Evolutionary conservation across 116 monocot species (phyloP), one percentile per base, ranked within the genome.

Genomic region (Papilionanthe hybrid): DNA sequence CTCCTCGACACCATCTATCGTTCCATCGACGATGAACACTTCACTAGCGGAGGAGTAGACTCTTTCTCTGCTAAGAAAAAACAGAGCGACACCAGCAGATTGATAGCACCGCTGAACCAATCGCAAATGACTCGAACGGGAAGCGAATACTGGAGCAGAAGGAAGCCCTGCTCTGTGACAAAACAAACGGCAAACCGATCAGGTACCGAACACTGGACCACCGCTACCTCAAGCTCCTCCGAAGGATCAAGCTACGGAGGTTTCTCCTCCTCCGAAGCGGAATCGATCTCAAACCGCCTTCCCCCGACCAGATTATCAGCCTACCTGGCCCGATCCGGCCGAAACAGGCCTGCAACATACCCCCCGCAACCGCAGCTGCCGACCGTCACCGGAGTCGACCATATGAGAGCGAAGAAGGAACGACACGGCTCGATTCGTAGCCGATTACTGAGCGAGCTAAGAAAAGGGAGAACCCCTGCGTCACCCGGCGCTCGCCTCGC

Each of bases 251-350:
- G 94, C 88, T 89, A 78, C 83, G 87, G 90, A 19, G 89, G 91
- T 3, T 91, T 87, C 86, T 91, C 91, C 22, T 93, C 93, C 45
- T 93, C 93, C 42, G 88, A 88, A 42, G 82, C 93, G 55, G 93
- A 93, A 56, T 88, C 90, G 1, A 80, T 58, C 50, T 48, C 81
- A 69, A 12, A 48, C 76, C 79, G 84, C 18, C 80, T 77, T 7
- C 73, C 58, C 20, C 76, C 79, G 29, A 76, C 49, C 5, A 11
- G n/a, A 17, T 20, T 13, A 22, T 25, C 42, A 8, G 8, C n/a
- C 12, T 9, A 22, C 42, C 73, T 19, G n/a, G 43, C 73, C 73
- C 42, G 73, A 73, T 45, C 73, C 0, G 10, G 22, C 30, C 37
- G 74, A 30, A 53, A 10, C 45, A 0, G 74, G 22, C 29, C 20